These are phyloP conservation scores for Cupressus sempervirens DNA, from an alignment of 75 land plant species.

Conservation along the genomic window DNA sequence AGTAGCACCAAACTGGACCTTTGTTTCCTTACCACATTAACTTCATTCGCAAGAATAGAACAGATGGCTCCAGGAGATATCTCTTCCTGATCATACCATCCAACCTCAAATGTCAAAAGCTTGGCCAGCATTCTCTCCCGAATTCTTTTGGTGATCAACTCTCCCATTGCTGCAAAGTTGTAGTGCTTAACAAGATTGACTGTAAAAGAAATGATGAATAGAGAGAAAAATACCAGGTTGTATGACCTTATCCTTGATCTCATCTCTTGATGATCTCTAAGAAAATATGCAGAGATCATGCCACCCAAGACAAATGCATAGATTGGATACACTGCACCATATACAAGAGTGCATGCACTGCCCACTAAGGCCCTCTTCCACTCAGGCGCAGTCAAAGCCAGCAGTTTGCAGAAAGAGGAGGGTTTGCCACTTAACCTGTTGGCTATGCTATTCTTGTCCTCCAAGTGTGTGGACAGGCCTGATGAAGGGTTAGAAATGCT, in stretches of 20 bases:
- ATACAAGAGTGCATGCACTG: slow-evolving; percentile 52
- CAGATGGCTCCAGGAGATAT: slow-evolving; percentile 65
- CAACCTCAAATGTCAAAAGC: slow-evolving; percentile 67
- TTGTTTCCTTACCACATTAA: slow-evolving; percentile 29
- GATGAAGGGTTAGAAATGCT: background rate
- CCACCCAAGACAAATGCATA: slow-evolving; percentile 75
- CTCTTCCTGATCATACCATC: slow-evolving; percentile 84
- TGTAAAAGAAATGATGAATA: slow-evolving; percentile 41
- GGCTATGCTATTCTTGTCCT: background rate
- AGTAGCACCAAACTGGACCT: background rate
- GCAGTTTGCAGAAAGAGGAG: slow-evolving; percentile 29
- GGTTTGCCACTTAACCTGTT: background rate
- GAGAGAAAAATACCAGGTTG: slow-evolving; percentile 41
- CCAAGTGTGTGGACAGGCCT: background rate
- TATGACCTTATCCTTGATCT: slow-evolving; percentile 30
- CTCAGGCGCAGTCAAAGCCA: slow-evolving; percentile 64
- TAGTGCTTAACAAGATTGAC: slow-evolving; percentile 67
- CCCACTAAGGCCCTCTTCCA: slow-evolving; percentile 71
- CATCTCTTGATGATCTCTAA: slow-evolving; percentile 47
- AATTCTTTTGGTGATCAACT: slow-evolving; percentile 50
- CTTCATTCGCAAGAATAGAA: slow-evolving; percentile 44
- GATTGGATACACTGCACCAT: slow-evolving; percentile 66
- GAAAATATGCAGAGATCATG: slow-evolving; percentile 65
- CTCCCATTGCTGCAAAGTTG: slow-evolving; percentile 76
- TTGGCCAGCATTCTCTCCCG: slow-evolving; percentile 58